Evolutionary conservation across 148 eudicot species (phyloP).

Genomic region (Chenopodium formosanum): DNA sequence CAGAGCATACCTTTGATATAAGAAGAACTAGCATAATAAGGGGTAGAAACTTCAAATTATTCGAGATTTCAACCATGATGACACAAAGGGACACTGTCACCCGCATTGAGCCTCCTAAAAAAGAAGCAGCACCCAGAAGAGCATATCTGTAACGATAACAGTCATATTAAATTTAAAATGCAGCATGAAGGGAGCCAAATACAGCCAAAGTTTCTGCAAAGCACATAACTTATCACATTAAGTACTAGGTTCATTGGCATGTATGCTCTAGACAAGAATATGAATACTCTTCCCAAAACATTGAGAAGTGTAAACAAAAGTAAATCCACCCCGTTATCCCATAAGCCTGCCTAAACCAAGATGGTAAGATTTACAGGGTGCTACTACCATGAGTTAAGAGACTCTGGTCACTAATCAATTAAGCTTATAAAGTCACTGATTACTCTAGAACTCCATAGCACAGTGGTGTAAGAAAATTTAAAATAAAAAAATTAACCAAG

Average conservation of each 20-base stretch:
- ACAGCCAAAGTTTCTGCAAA: not conserved
- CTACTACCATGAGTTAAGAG: not conserved
- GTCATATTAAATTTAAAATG: not conserved
- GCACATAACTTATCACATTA: not conserved
- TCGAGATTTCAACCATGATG: conserved; percentile 97
- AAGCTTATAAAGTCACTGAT: not conserved
- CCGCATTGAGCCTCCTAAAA: conserved; percentile 98
- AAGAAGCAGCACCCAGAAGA: conserved; percentile 95
- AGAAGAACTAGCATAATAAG: conserved; percentile 99
- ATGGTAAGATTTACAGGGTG: not conserved
- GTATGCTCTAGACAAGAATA: not conserved
- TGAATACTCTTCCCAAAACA: not conserved
- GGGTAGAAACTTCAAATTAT: conserved; percentile 89
- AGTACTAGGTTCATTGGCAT: not conserved
- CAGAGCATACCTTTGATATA: conserved; percentile 73
- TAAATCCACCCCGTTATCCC: not conserved
- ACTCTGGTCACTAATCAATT: not conserved
- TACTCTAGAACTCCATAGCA: not conserved
- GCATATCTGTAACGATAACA: conserved; percentile 62
- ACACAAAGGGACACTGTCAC: conserved; percentile 98
- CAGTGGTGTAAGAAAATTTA: not conserved
- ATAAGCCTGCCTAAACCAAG: not conserved
- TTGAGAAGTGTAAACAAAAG: not conserved
- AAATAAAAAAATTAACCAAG: no score
- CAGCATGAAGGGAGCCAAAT: not conserved